Conservation (phyloP, 2,329 filamentous ascomycete genomes). For the Venturia pyrina region DNA sequence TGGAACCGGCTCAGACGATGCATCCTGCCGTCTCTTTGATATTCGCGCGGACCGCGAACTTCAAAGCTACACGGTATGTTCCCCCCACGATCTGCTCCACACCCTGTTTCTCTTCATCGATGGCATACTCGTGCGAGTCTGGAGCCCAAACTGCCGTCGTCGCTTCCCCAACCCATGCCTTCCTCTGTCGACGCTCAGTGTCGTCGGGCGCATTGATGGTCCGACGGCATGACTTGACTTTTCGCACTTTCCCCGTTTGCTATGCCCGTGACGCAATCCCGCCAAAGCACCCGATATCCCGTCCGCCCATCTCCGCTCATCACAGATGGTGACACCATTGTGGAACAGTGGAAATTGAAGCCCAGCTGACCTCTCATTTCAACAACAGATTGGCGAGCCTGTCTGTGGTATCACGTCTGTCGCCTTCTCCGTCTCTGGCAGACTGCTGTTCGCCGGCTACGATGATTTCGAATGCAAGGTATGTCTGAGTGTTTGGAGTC, state of each 20-base stretch:
- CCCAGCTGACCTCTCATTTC: not conserved
- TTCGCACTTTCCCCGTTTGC: not conserved
- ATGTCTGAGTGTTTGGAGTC: slow-evolving; percentile 25
- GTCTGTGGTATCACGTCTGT: slow-evolving; percentile 97
- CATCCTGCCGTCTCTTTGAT: slow-evolving; percentile 93
- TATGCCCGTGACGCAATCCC: slow-evolving; percentile 19
- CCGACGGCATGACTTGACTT: not conserved
- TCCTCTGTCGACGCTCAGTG: not conserved
- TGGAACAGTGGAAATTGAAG: not conserved
- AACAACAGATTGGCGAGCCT: slow-evolving; percentile 77
- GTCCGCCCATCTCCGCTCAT: not conserved
- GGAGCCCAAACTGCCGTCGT: not conserved
- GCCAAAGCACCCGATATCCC: not conserved
- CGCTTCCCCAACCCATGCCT: not conserved
- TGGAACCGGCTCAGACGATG: slow-evolving; percentile 94
- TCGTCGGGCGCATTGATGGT: not conserved
- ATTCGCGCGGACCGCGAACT: slow-evolving; percentile 85
- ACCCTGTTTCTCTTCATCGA: not conserved
- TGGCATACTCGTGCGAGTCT: not conserved
- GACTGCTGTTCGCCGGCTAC: slow-evolving; percentile 91
- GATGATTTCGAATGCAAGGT: slow-evolving; percentile 99
- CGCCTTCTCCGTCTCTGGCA: slow-evolving; percentile 91
- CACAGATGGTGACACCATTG: not conserved
- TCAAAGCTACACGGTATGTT: slow-evolving; percentile 55
- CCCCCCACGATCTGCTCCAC: not conserved